Evolutionary conservation across 768 basidiomycete genomes (phyloP), one percentile per base, ranked within the genome.

Genomic region (Pisolithus tinctorius): DNA sequence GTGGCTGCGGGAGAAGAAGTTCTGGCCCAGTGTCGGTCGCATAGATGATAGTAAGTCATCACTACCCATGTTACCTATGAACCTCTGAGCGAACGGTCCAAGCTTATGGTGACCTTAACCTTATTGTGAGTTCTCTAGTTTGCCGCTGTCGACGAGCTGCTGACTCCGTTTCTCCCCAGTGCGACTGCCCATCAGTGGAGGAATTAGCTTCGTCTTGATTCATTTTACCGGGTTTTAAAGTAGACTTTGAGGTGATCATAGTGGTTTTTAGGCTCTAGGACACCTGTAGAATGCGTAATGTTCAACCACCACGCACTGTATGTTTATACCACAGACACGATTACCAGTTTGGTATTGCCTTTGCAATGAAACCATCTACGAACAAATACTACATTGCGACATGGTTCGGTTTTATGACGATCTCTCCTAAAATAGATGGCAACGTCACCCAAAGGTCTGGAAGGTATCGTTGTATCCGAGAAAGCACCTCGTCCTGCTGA

Each of bases 81-180:
- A 27, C 41, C 11, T 37, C 31, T 54, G 60, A 25, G 59, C 48
- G n/a, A 11, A 47, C 34, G 27, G 55, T 41, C 40, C 41, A 53
- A 94, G 92, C 92, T 9, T 94, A 88, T 62, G 95, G 95, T 41
- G 95, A 99, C 68, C 71, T 90, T 52, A 93, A 97, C 66, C 78
- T 98, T 27, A 77, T 91, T 63, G 87, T 88, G 63, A 77, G 88
- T 80, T 11, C 43, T 23, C 9, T 16, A 20, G 31, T 47, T 56
- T 45, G 1, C 31, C 42, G 13, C 14, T 34, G 39, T 10, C 40
- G 39, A 31, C 46, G 31, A 30, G 29, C 42, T 39, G 7, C 47
- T 14, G 30, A 60, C 59, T 42, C 57, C 37, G 44, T 56, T 34
- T 38, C 47, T 52, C 47, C 45, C 11, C 59, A 91, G 89, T 93